phyloP scores from a whole-genome alignment of 768 basidiomycete genomes.

The Kwoniella shandongensis region DNA sequence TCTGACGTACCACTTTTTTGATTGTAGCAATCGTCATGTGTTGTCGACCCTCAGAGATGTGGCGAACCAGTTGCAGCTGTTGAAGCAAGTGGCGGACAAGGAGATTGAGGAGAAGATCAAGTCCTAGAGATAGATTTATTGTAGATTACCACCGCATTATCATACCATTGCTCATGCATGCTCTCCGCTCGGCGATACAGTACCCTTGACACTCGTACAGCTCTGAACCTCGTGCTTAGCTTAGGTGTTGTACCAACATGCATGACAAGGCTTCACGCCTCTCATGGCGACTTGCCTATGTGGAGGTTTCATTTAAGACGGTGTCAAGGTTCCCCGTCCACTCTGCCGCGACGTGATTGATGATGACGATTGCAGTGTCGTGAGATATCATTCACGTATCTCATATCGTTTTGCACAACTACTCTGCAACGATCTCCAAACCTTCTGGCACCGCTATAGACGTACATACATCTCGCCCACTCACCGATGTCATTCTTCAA shows the following conservation, averaged over 20 bases:
- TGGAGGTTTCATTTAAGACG: too few species aligned
- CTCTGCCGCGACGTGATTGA: neutral
- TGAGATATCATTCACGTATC: neutral
- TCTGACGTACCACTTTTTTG: neutral
- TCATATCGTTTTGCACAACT: neutral
- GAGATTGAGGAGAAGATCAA: slow-evolving; percentile 57
- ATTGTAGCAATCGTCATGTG: slow-evolving; percentile 76
- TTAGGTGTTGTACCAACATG: too few species aligned
- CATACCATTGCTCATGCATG: neutral
- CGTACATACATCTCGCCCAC: too few species aligned
- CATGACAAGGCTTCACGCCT: too few species aligned
- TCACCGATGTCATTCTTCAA: slow-evolving; percentile 51
- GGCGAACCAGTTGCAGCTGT: slow-evolving; percentile 79
- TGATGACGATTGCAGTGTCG: slow-evolving; percentile 1
- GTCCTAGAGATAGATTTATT: slow-evolving; percentile 3
- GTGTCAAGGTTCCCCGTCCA: too few species aligned
- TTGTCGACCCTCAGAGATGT: slow-evolving; percentile 77
- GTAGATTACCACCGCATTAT: neutral
- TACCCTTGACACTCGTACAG: too few species aligned
- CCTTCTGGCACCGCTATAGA: too few species aligned
- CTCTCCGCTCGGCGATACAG: too few species aligned
- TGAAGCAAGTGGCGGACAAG: slow-evolving; percentile 75
- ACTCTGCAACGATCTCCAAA: neutral
- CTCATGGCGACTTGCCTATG: too few species aligned
- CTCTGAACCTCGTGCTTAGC: too few species aligned